Evolutionary conservation across 164 flowering plant species (phyloP).

Genomic region (Chimonanthus praecox): DNA sequence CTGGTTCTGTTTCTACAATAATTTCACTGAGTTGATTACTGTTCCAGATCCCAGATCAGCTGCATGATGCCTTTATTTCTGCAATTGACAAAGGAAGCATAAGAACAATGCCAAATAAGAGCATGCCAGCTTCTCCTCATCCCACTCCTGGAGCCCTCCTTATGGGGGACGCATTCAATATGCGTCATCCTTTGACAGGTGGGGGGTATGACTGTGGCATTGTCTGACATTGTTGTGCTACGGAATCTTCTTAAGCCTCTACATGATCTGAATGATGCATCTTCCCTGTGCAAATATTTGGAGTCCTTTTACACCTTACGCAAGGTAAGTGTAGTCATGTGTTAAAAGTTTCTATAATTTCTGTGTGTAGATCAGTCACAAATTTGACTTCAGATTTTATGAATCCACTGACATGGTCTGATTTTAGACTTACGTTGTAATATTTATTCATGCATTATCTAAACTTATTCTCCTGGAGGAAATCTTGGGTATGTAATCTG

Average conservation of each 20-base stretch:
- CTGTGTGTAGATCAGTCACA: background rate
- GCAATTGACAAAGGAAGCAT: slow-evolving; percentile 79
- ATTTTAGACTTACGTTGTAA: too few relatives aligned
- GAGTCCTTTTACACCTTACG: slow-evolving; percentile 80
- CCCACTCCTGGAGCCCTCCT: slow-evolving; percentile 89
- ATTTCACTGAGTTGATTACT: background rate
- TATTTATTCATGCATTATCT: background rate
- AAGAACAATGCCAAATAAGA: slow-evolving; percentile 88
- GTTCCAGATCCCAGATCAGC: slow-evolving; percentile 57
- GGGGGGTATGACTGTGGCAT: slow-evolving; percentile 96
- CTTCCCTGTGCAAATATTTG: slow-evolving; percentile 64
- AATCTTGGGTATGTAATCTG: background rate
- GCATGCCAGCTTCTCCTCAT: slow-evolving; percentile 96
- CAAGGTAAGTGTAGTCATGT: slow-evolving; percentile 33
- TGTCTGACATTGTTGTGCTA: slow-evolving; percentile 80
- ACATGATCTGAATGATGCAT: slow-evolving; percentile 58
- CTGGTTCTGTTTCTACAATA: background rate
- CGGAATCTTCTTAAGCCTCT: slow-evolving; percentile 76
- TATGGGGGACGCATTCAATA: slow-evolving; percentile 94
- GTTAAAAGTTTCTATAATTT: background rate
- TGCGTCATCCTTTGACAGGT: slow-evolving; percentile 93
- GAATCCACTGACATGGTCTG: too few relatives aligned
- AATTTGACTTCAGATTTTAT: background rate
- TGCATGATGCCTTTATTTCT: slow-evolving; percentile 58
- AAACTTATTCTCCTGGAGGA: background rate